phyloP scores from a whole-genome alignment of 192 early-diverging fungal genomes.

The Backusella mclennaniae region DNA sequence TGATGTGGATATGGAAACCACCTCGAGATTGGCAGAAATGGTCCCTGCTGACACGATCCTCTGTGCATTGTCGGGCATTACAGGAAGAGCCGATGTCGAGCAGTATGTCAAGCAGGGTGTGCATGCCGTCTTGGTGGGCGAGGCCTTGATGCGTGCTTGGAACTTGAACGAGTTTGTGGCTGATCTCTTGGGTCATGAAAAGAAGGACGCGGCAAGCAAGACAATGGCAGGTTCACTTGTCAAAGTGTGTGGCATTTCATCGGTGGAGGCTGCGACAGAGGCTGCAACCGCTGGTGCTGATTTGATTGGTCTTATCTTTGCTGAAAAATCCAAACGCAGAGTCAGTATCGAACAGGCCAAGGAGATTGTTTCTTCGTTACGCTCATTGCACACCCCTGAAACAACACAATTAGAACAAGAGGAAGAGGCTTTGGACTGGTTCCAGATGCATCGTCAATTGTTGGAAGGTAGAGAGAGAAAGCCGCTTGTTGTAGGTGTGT shows the following conservation, averaged over 20 bases:
- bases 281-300: conserved; percentile 80
- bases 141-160: conserved; percentile 85
- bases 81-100: conserved; percentile 75
- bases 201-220: background rate
- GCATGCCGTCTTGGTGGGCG: conserved; percentile 85
- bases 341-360: conserved; percentile 65
- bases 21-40: conserved; percentile 71
- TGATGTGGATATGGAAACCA: conserved; percentile 88
- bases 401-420: background rate
- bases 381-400: conserved; percentile 27
- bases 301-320: conserved; percentile 96
- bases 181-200: conserved; percentile 53
- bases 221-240: conserved; percentile 43
- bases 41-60: conserved; percentile 77
- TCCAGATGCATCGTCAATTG: conserved; percentile 40
- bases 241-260: conserved; percentile 93
- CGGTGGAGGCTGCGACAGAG: conserved; percentile 73
- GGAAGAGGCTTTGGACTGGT: conserved; percentile 37
- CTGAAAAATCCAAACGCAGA: conserved; percentile 69
- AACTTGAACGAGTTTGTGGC: conserved; percentile 76
- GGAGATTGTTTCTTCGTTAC: conserved; percentile 70
- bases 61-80: conserved; percentile 91
- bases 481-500: conserved; percentile 92
- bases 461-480: conserved; percentile 41
- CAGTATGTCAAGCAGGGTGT: conserved; percentile 77